Conservation (phyloP, 1,139 yeast species). For the Sugiyamaella grinbergsii region DNA sequence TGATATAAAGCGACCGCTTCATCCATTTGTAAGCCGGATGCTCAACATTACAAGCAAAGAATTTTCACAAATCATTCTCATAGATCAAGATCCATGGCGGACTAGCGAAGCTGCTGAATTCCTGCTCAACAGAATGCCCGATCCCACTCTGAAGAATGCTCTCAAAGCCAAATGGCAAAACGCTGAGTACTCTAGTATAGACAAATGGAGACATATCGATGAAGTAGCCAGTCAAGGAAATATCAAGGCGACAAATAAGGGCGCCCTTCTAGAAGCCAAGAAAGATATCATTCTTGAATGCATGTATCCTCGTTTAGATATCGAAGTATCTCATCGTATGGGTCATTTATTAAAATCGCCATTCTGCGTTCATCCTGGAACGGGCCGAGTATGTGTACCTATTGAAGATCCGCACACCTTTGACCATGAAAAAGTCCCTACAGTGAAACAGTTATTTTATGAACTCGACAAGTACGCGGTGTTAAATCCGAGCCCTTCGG, state of each 20-base stretch:
- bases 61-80: slow-evolving; percentile 66
- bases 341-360: slow-evolving; percentile 95
- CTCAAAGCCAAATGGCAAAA: slow-evolving; percentile 55
- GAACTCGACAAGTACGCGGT: slow-evolving; percentile 51
- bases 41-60: slow-evolving; percentile 63
- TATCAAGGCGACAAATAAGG: slow-evolving; percentile 44
- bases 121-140: slow-evolving; percentile 64
- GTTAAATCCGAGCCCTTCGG: slow-evolving; percentile 15
- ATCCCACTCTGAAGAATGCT: slow-evolving; percentile 54
- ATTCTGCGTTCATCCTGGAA: slow-evolving; percentile 96
- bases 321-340: slow-evolving; percentile 86
- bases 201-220: slow-evolving; percentile 86
- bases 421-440: slow-evolving; percentile 81
- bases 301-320: slow-evolving; percentile 88
- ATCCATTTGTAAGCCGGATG: slow-evolving; percentile 75
- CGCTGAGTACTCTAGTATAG: slow-evolving; percentile 52
- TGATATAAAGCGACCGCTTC: slow-evolving; percentile 74
- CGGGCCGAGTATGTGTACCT: slow-evolving; percentile 96
- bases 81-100: slow-evolving; percentile 87
- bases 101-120: slow-evolving; percentile 54
- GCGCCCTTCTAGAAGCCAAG: slow-evolving; percentile 64
- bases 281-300: slow-evolving; percentile 81
- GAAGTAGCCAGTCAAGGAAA: slow-evolving; percentile 53
- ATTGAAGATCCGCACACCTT: slow-evolving; percentile 71
- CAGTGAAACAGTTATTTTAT: slow-evolving; percentile 59